A percentile compares a stretch with the other conserved stretches of the same genome.
Evolutionary conservation across 2,329 filamentous ascomycete genomes (phyloP).

Genomic region (Penicillium fuscoglaucum): DNA sequence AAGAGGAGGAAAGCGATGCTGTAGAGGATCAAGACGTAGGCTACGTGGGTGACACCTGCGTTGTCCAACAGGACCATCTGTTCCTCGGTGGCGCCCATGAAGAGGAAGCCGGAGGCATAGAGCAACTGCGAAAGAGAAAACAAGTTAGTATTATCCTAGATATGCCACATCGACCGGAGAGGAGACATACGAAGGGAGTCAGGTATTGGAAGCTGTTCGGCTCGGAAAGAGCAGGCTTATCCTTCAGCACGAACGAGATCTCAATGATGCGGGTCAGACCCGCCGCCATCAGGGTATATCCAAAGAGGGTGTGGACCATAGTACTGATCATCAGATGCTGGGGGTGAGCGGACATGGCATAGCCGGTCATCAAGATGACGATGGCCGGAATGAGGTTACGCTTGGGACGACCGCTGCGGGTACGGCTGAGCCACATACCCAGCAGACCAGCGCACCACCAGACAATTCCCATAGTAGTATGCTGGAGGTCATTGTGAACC

Average conservation of each 20-base stretch:
- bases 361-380: slow-evolving; percentile 88
- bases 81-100: slow-evolving; percentile 97
- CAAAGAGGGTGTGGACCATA: slow-evolving; percentile 85
- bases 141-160: slow-evolving; percentile 27
- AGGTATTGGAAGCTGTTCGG: slow-evolving; percentile 73
- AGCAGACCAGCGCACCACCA: slow-evolving; percentile 96
- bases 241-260: slow-evolving; percentile 80
- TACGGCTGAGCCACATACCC: slow-evolving; percentile 87
- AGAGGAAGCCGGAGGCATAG: slow-evolving; percentile 89
- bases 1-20: slow-evolving; percentile 88
- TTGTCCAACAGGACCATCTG: slow-evolving; percentile 79
- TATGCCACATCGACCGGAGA: slow-evolving; percentile 11
- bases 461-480: slow-evolving; percentile 98
- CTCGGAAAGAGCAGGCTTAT: slow-evolving; percentile 64
- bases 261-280: slow-evolving; percentile 84
- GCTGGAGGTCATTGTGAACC: slow-evolving; percentile 93
- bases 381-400: slow-evolving; percentile 91
- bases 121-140: slow-evolving; percentile 62
- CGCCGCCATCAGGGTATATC: slow-evolving; percentile 91
- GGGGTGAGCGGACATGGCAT: slow-evolving; percentile 90
- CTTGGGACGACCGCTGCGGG: slow-evolving; percentile 79
- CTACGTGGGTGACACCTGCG: slow-evolving; percentile 79
- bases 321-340: slow-evolving; percentile 81
- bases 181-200: slow-evolving; percentile 64
- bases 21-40: slow-evolving; percentile 89